Conservation (phyloP, 2,329 filamentous ascomycete genomes). For the Xylariaceae sp. region DNA sequence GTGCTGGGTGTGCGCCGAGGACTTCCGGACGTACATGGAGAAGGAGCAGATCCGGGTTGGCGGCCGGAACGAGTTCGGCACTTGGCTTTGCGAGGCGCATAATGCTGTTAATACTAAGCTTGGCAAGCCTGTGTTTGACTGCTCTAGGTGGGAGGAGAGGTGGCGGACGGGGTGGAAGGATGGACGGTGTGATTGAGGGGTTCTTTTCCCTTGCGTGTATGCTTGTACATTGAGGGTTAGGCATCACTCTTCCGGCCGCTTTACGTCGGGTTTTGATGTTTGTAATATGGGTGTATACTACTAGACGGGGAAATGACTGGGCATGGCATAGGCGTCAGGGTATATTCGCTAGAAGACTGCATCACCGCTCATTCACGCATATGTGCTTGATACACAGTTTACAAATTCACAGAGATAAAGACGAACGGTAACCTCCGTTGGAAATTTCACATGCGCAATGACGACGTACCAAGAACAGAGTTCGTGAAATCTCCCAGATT, state of each 20-base stretch:
- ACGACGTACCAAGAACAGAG: too few relatives aligned
- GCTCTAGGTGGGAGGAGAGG: slow-evolving; percentile 82
- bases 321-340: slow-evolving; percentile 14
- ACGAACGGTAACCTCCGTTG: not conserved
- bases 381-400: not conserved
- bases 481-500: too few relatives aligned
- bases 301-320: slow-evolving; percentile 6
- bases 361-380: slow-evolving; percentile 20
- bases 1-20: slow-evolving; percentile 91
- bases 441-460: not conserved
- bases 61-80: slow-evolving; percentile 66
- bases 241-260: not conserved
- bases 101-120: slow-evolving; percentile 86
- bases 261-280: too few relatives aligned
- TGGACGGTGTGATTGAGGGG: slow-evolving; percentile 50
- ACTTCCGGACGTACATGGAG: slow-evolving; percentile 79
- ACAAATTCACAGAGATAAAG: not conserved
- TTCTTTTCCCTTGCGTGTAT: not conserved
- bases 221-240: too few relatives aligned
- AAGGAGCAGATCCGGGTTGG: slow-evolving; percentile 60
- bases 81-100: slow-evolving; percentile 81
- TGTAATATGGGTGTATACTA: slow-evolving; percentile 18
- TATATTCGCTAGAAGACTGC: slow-evolving; percentile 12
- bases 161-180: slow-evolving; percentile 88
- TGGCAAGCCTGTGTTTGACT: slow-evolving; percentile 89